Base-by-base conservation (phyloP, 2,329 filamentous ascomycete species). In the Aspergillus japonicus region DNA sequence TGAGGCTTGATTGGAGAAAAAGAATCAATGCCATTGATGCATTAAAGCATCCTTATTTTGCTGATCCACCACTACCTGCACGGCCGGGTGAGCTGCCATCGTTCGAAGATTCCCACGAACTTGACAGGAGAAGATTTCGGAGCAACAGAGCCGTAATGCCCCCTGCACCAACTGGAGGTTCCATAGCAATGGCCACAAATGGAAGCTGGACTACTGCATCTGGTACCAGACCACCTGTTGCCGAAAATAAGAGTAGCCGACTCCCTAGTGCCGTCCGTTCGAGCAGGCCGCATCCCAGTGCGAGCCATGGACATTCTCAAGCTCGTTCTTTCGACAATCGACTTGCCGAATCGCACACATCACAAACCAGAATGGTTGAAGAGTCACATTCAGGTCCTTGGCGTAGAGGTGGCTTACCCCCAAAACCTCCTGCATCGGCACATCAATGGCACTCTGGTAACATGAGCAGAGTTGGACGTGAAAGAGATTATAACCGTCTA, bases 21-120 rank as follows among this genome's bases (percentile, higher is more conserved):
- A 87, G 95, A 54, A 89, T 96, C 73, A 99, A 98, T 72, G 95
- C 95, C 0, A 90, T 96, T 26, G 95, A 99, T 77, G 95, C 95
- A 1, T 80, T 99, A 23, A 85, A 96, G 64, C 95, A 99, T 70
- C 87, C 91, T 1, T 99, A 97, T 76, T 98, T 99, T 79, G 88
- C 86, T 62, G 89, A 86, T 58, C 77, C 84, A 1, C 95, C 95
- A 4, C 81, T 89, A 4, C 95, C 95, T 8, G 87, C 93, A 44
- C 85, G 85, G 57, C 92, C 95, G 1, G 88, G 89, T 64, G 92
- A 98, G 54, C 84, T 99, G n/a, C 95, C 95, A 2, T 85, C 81
- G 16, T 98, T 96, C 70, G 91, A 96, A 72, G 94, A 97, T 69
- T 96, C 92, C 49, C 95, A 99, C 76, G 95, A 99, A 75, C 82